Conservation (phyloP, 768 basidiomycete genomes). For the Serendipita sp. region DNA sequence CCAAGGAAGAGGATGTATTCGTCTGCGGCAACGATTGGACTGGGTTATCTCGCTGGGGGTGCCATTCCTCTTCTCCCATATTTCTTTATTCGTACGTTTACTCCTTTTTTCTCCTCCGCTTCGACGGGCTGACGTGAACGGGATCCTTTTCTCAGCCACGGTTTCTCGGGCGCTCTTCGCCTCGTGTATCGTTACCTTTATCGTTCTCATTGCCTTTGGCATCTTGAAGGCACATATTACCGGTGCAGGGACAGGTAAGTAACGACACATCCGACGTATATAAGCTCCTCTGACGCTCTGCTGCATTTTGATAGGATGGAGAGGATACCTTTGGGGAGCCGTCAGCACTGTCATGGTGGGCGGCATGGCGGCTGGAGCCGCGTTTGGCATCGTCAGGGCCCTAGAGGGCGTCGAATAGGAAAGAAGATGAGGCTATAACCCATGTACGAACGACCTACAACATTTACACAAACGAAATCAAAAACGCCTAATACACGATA, state of each 20-base stretch:
- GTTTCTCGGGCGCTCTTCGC: slow-evolving; percentile 40
- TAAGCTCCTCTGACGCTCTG: slow-evolving; percentile 27
- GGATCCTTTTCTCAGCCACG: slow-evolving; percentile 9
- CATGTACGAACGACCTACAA: no score
- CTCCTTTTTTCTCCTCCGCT: slow-evolving; percentile 4
- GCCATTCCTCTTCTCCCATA: slow-evolving; percentile 86
- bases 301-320: slow-evolving; percentile 41
- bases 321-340: slow-evolving; percentile 77
- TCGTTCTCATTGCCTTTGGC: slow-evolving; percentile 80
- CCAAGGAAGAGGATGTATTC: slow-evolving; percentile 70
- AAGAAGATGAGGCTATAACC: no score
- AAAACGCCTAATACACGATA: no score
- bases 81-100: slow-evolving; percentile 53
- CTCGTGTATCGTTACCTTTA: slow-evolving; percentile 65
- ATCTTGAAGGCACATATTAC: slow-evolving; percentile 41
- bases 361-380: slow-evolving; percentile 71
- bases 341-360: slow-evolving; percentile 78
- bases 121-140: neutral
- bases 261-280: neutral
- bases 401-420: slow-evolving; percentile 23
- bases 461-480: no score
- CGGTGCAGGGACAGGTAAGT: slow-evolving; percentile 9
- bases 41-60: slow-evolving; percentile 87
- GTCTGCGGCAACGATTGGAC: slow-evolving; percentile 88
- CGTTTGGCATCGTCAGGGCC: slow-evolving; percentile 40